Evolutionary conservation across 192 early-diverging fungal species (phyloP).

Genomic region (Phycomyces nitens): DNA sequence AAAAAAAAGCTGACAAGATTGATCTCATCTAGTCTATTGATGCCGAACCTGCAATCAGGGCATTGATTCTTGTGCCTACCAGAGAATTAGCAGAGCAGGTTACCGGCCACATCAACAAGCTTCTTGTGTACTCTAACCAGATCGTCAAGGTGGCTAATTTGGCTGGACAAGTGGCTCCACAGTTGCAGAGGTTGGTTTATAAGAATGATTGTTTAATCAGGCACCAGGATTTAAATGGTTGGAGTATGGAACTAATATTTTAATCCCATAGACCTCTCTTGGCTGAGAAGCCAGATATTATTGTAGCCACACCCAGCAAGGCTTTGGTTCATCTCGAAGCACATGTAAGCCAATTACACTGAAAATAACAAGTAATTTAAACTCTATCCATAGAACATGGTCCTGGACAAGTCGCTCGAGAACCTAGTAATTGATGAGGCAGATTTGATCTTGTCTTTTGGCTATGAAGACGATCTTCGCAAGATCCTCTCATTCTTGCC

Average conservation of each 20-base stretch:
- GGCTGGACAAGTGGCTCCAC: slow-evolving; percentile 49
- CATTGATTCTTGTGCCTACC: slow-evolving; percentile 90
- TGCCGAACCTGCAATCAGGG: slow-evolving; percentile 36
- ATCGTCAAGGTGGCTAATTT: slow-evolving; percentile 65
- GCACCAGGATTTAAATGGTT: too few species aligned
- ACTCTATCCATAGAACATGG: slow-evolving; percentile 35
- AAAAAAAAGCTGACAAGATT: background rate
- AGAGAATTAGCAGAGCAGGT: slow-evolving; percentile 96
- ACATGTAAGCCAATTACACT: slow-evolving; percentile 36
- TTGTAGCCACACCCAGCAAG: slow-evolving; percentile 85
- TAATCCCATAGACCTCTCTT: slow-evolving; percentile 62
- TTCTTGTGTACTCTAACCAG: slow-evolving; percentile 71
- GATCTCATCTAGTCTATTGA: slow-evolving; percentile 5
- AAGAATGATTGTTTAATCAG: too few species aligned
- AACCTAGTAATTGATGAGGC: slow-evolving; percentile 96
- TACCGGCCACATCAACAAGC: slow-evolving; percentile 63
- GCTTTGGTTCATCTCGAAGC: slow-evolving; percentile 73
- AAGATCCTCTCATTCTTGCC: slow-evolving; percentile 72
- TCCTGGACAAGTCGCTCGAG: slow-evolving; percentile 58
- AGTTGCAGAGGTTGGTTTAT: slow-evolving; percentile 56
- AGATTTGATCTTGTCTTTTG: slow-evolving; percentile 91
- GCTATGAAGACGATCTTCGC: slow-evolving; percentile 86
- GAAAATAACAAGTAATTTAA: slow-evolving; percentile 6
- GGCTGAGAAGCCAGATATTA: slow-evolving; percentile 79
- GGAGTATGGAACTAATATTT: background rate